Base-by-base conservation (phyloP, 805 yeast genomes). In the Metschnikowia similis region DNA sequence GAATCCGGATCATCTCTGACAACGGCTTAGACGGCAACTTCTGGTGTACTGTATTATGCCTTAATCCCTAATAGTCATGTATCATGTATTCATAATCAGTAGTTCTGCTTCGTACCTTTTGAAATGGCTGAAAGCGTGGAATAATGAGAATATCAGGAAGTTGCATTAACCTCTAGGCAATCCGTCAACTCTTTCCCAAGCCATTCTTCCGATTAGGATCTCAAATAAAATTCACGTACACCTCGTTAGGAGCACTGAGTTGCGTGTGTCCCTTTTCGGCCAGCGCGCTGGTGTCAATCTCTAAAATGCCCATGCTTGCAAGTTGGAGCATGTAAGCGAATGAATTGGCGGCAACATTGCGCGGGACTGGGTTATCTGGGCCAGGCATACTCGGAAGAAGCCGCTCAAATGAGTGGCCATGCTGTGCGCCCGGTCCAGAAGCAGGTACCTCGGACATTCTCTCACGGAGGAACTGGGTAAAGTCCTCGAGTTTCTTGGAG, bases 301-400 rank as follows among this genome's bases (percentile, higher is more conserved):
- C 26, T 6, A 45, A 14, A 4, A 32, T 34, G 0, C 50, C 52
- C 4, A 39, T 16, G 2, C 47, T 41, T 7, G 56, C 52, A 34
- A 57, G 57, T 32, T 57, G 54, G 16, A 57, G 44, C n/a, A 57
- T 39, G 31, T 47, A 53, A 1, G 57, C 42, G 17, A 57, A 41
- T 2, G 60, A 51, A n/a, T 49, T 45, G 3, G 60, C 60, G 1
- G 59, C 60, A 9, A 51, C 48, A 30, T 42, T 48, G 3, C 50
- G 48, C 8, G 35, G 9, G 8, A 55, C 58, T 1, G 42, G 32
- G 4, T 13, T 39, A 16, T 50, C 55, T 4, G 10, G 26, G 9
- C 32, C 30, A 5, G 16, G 14, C 5, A 6, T 17, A 28, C 58
- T 50, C 8, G 59, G 59, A 31, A 56, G 42, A 8, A 56, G 47